Evolutionary conservation across 129 eudicot species (phyloP).

Genomic region (Escallonia herrerae): DNA sequence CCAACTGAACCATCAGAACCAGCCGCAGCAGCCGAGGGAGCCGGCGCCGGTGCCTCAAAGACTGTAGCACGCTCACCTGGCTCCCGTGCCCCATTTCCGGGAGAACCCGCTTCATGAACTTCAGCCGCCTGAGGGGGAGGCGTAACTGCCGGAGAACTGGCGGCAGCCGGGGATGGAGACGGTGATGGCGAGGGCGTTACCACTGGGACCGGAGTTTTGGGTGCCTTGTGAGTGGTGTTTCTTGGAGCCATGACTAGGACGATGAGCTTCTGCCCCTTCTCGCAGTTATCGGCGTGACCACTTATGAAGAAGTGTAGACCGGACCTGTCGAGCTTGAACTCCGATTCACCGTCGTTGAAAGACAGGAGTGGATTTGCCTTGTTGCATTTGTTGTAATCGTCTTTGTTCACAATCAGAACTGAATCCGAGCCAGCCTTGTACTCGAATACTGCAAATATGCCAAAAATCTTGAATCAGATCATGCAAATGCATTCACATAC

Average conservation of each 20-base stretch:
- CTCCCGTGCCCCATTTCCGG: background rate
- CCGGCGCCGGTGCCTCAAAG: background rate
- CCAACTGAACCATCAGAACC: conserved; percentile 10
- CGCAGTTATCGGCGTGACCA: conserved; percentile 43
- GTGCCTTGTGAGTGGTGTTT: background rate
- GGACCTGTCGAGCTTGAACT: conserved; percentile 30
- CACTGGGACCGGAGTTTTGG: no score
- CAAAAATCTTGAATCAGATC: background rate
- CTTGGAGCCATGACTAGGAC: conserved; percentile 38
- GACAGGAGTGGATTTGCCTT: conserved; percentile 28
- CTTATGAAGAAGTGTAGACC: conserved; percentile 72
- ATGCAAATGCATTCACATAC: background rate
- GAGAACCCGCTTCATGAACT: background rate
- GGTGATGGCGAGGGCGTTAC: background rate
- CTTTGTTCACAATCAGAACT: conserved; percentile 44
- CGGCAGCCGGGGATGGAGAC: conserved; percentile 9
- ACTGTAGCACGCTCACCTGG: conserved; percentile 9
- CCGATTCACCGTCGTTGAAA: conserved; percentile 25
- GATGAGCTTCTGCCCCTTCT: conserved; percentile 45
- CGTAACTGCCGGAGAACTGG: background rate
- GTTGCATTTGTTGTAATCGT: conserved; percentile 51
- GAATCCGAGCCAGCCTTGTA: conserved; percentile 52
- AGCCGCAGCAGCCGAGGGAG: conserved; percentile 14
- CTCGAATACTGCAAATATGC: conserved; percentile 45
- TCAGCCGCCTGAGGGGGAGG: background rate